Base-by-base conservation (phyloP, 768 basidiomycete genomes). In the Pholiota microspora region DNA sequence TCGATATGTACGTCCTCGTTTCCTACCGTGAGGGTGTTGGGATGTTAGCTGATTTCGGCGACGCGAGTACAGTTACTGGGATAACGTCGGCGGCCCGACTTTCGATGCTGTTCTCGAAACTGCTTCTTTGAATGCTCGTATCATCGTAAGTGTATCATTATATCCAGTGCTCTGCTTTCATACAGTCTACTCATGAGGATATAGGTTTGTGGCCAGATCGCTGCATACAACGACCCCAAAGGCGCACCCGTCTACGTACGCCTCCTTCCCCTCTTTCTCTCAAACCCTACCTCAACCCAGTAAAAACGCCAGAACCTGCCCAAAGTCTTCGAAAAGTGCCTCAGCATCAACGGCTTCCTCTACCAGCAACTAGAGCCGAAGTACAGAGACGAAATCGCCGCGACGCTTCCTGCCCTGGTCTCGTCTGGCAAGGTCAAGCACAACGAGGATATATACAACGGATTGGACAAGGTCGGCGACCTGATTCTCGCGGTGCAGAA, bases 81-180 rank as follows among this genome's bases (percentile, higher is more conserved):
- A 84, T 55, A 77, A 81, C 35, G 84, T 85, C 13, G 84, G 83
- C 6, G 84, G 84, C 1, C 76, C 80, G 48, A 78, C 73, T 0
- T 70, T 88, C 4, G 85, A 88, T 5, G 73, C 76, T 12, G 85
- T 81, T 0, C 64, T 88, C 4, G 70, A 73, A 0, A 73, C 72
- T 32, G 73, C 84, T 1, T 73, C 71, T 0, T 42, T 59, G 0
- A 58, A 73, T 25, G 81, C 82, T 0, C 67, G 82, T 8, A 80
- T 87, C 53, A 75, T 86, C 27, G 78, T 79, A 60, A 64, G 79
- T 23, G 6, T 21, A 24, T 55, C 16, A 16, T 13, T 2, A 13
- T 24, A 12, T 27, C 25, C 10, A 12, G 25, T 8, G 12, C 12
- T 36, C 9, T 36, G 6, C 34, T 7, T 6, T 28, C 9, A 29